Percentiles rank a stretch among this genome's conserved stretches.
Evolutionary conservation across 1,284 basidiomycete genomes (phyloP).

Genomic region (Vanrija sp.): DNA sequence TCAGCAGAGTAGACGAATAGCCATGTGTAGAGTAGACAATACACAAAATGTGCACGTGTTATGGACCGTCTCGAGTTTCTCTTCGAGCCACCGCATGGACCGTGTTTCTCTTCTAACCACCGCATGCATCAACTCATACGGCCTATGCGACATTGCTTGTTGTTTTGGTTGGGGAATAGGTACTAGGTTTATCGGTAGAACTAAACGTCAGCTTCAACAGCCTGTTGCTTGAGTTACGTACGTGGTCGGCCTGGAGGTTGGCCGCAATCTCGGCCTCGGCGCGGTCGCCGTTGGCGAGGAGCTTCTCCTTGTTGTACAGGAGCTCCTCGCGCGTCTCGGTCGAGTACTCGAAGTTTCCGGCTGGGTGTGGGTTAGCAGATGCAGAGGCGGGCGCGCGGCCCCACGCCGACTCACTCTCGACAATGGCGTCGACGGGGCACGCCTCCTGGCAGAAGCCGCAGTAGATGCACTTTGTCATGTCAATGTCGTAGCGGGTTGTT

Average conservation of each 20-base stretch:
- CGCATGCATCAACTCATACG: no score
- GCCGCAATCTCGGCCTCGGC: constrained; percentile 96
- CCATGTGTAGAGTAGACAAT: no score
- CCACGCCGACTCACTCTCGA: constrained; percentile 72
- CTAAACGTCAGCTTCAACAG: no score
- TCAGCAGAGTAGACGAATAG: no score
- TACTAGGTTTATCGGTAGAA: no score
- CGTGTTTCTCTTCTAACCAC: no score
- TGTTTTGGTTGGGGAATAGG: no score
- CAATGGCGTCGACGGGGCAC: constrained; percentile 98
- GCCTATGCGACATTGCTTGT: no score
- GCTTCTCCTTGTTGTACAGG: constrained; percentile 96
- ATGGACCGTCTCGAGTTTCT: no score
- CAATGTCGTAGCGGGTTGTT: constrained; percentile 98
- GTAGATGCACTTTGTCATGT: constrained; percentile 91
- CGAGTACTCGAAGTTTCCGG: constrained; percentile 92
- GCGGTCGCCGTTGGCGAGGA: constrained; percentile 90
- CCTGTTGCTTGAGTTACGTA: no score
- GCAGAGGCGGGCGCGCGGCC: background rate
- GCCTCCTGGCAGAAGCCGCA: constrained; percentile 99
- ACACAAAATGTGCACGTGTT: no score
- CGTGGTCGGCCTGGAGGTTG: constrained; percentile 67
- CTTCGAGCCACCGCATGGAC: no score
- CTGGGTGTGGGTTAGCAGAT: constrained; percentile 49
- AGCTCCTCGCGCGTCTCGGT: constrained; percentile 98